Conservation (phyloP, 805 yeast species). For the Candida railenensis region DNA sequence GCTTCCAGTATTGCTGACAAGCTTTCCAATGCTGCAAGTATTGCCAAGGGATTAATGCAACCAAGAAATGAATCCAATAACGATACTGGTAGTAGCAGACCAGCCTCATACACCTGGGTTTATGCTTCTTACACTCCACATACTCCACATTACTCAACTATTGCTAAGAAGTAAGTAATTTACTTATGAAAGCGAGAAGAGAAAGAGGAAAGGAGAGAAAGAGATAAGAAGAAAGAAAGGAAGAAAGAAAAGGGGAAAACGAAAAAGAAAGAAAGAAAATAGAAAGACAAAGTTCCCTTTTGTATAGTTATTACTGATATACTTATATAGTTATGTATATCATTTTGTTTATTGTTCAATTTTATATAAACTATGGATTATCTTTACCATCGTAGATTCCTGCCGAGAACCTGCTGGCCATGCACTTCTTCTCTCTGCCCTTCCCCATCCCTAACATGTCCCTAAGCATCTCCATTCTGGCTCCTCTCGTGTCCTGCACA, state of each 20-base stretch:
- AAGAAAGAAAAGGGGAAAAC: background rate
- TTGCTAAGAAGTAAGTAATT: slow-evolving; percentile 33
- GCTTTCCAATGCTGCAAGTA: slow-evolving; percentile 31
- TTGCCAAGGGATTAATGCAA: slow-evolving; percentile 74
- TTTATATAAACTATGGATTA: slow-evolving; percentile 1
- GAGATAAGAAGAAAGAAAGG: background rate
- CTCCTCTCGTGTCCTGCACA: background rate
- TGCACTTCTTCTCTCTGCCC: background rate
- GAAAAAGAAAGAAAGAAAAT: background rate
- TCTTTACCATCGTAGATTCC: background rate
- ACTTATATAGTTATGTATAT: background rate
- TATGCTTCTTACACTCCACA: slow-evolving; percentile 56
- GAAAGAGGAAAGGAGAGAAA: background rate
- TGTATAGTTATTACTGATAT: background rate
- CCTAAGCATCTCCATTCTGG: background rate
- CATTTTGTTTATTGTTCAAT: background rate
- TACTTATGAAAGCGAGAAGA: background rate
- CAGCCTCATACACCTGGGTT: slow-evolving; percentile 29
- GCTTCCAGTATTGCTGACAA: slow-evolving; percentile 17
- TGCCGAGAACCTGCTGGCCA: background rate
- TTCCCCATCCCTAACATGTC: background rate
- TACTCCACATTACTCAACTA: slow-evolving; percentile 54
- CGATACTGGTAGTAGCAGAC: slow-evolving; percentile 68
- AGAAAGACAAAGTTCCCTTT: background rate
- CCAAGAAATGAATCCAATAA: slow-evolving; percentile 80